These are phyloP conservation scores for Zymoseptoria pseudotritici DNA, from an alignment of 2,329 filamentous ascomycete species.

Conservation along the genomic window DNA sequence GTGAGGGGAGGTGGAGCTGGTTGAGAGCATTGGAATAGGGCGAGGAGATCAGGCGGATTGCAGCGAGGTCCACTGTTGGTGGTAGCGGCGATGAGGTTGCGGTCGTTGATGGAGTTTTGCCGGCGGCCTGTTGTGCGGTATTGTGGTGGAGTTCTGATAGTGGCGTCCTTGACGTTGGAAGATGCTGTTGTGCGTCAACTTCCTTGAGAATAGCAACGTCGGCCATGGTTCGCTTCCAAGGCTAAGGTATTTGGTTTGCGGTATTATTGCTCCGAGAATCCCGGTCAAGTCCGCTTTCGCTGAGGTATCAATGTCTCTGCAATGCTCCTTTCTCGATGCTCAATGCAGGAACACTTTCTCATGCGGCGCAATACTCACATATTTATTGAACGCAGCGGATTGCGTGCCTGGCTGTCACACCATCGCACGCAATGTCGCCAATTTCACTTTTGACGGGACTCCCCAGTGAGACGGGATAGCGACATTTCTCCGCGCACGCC, in stretches of 20 bases:
- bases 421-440: background rate
- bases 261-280: background rate
- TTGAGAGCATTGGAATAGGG: slow-evolving; percentile 67
- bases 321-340: background rate
- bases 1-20: slow-evolving; percentile 61
- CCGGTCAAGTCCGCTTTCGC: background rate
- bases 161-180: background rate
- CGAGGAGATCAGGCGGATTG: slow-evolving; percentile 40
- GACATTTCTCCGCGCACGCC: background rate
- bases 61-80: slow-evolving; percentile 5
- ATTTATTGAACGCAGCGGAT: background rate
- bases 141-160: background rate
- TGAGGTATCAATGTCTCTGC: background rate
- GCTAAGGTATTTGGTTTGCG: background rate
- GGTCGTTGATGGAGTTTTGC: background rate
- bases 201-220: background rate
- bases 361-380: background rate
- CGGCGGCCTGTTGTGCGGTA: background rate
- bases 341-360: background rate
- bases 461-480: background rate
- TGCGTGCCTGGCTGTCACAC: background rate
- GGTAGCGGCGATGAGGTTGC: background rate
- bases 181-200: background rate
- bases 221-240: background rate
- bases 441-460: background rate